Base-by-base conservation (phyloP, 2,329 filamentous ascomycete genomes). In the Diaporthe helianthi region DNA sequence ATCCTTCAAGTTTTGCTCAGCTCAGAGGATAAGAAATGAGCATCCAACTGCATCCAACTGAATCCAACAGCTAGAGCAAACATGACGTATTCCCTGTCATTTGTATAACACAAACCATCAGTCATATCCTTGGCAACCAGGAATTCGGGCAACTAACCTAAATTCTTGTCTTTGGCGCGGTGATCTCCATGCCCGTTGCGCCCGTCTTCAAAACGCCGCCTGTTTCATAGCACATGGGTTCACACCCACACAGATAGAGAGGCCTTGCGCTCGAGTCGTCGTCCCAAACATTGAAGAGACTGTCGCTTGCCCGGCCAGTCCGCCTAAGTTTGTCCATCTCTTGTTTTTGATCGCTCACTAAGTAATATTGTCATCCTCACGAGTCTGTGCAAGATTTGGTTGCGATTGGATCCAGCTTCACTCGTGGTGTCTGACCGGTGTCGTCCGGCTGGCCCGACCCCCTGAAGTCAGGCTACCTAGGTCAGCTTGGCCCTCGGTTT, bases 221-320 rank as follows among this genome's bases (percentile, higher is more conserved):
- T 33, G 68, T 69, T 69, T 69, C 68, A 69, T 15, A 29, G 46
- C 53, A 36, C 53, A 61, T 65, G 36, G 29, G 46, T 26, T 51
- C 38, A 51, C 55, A 31, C 58, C 44, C 58, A n/a, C 54, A 41
- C 53, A 10, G 22, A 19, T 41, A 29, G 19, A 41, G 10, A 36
- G n/a, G 33, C 12, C 33, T 33, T 41, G 38, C 29, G 26, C 26
- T 67, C 7, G 24, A 60, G 36, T 46, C 55, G 12, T 61, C 55
- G 6, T 60, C 29, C 29, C 31, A 36, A 49, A 33, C n/a, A n/a
- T n/a, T n/a, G 12, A 12, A 33, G 12, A 36, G 13, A 24, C 22
- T 54, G 36, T 24, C 29, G 33, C 26, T 24, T 60, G 26, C 54
- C 10, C 22, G 4, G 4, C 36, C 8, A 12, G 17, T 8, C 26